Conservation (phyloP, 306 rosid genomes). For the Medicago lupulina region DNA sequence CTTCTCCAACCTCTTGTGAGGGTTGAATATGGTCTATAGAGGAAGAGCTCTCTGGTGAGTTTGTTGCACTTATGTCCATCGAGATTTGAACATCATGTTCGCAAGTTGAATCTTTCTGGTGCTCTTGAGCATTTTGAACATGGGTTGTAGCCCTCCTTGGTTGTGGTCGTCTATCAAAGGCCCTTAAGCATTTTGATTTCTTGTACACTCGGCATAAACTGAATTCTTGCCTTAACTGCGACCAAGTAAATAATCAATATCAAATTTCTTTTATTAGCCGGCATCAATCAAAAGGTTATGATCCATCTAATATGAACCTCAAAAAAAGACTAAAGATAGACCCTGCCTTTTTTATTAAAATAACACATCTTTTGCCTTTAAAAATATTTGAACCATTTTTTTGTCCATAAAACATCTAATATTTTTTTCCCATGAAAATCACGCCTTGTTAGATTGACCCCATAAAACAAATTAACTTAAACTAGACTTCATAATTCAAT, state of each 20-base stretch:
- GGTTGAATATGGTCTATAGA: constrained; percentile 49
- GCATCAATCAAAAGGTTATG: too few species aligned
- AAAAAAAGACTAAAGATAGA: too few species aligned
- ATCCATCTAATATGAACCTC: too few species aligned
- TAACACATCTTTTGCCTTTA: too few species aligned
- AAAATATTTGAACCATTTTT: too few species aligned
- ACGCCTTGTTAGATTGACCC: too few species aligned
- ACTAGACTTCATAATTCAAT: too few species aligned
- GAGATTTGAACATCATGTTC: background rate
- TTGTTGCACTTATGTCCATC: background rate
- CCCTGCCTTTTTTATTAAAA: too few species aligned
- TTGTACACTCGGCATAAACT: constrained; percentile 88
- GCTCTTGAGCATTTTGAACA: background rate
- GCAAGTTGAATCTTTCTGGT: constrained; percentile 29
- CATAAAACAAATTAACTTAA: too few species aligned
- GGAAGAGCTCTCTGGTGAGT: constrained; percentile 64
- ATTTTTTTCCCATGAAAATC: too few species aligned
- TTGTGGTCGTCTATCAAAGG: constrained; percentile 81
- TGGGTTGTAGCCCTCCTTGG: constrained; percentile 17
- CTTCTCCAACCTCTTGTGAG: constrained; percentile 40
- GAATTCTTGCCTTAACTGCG: constrained; percentile 78
- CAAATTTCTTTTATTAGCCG: too few species aligned
- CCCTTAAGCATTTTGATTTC: constrained; percentile 73
- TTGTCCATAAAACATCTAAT: too few species aligned
- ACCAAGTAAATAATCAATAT: background rate